Evolutionary conservation across 2,329 filamentous ascomycete genomes (phyloP).

Genomic region (Claviceps sp.): DNA sequence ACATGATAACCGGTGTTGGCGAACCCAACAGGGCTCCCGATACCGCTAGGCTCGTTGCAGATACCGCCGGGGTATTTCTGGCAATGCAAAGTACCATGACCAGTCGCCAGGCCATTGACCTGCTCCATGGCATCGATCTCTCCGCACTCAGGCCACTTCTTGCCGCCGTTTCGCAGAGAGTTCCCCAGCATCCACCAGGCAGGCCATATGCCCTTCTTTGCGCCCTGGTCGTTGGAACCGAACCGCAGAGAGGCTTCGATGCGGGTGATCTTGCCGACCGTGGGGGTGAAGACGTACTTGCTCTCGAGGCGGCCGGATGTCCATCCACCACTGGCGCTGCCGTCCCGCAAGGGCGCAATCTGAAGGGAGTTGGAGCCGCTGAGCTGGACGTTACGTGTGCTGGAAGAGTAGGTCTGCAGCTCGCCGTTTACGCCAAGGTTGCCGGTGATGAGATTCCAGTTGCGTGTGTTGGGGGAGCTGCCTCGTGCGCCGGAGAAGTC

Average conservation of each 20-base stretch:
- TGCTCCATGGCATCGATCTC: slow-evolving; percentile 47
- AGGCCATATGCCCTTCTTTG: slow-evolving; percentile 43
- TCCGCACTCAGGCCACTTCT: slow-evolving; percentile 37
- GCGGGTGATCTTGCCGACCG: slow-evolving; percentile 29
- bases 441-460: slow-evolving; percentile 29
- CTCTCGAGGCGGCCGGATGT: slow-evolving; percentile 42
- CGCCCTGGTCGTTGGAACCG: slow-evolving; percentile 25
- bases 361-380: slow-evolving; percentile 37
- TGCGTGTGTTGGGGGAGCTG: slow-evolving; percentile 17
- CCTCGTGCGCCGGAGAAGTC: slow-evolving; percentile 26
- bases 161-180: slow-evolving; percentile 28
- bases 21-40: slow-evolving; percentile 22
- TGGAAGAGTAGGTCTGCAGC: slow-evolving; percentile 33
- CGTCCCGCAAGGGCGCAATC: slow-evolving; percentile 32
- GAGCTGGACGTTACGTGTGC: slow-evolving; percentile 33
- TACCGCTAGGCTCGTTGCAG: slow-evolving; percentile 38
- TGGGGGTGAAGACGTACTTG: slow-evolving; percentile 32
- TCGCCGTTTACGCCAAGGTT: slow-evolving; percentile 38
- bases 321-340: slow-evolving; percentile 27
- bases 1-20: slow-evolving; percentile 31
- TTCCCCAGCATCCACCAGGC: slow-evolving; percentile 46
- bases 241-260: slow-evolving; percentile 34
- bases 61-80: slow-evolving; percentile 29
- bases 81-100: slow-evolving; percentile 40
- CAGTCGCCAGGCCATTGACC: slow-evolving; percentile 34